These are phyloP conservation scores for Colletotrichum plurivorum DNA, from an alignment of 2,329 filamentous ascomycete genomes.

Conservation along the genomic window DNA sequence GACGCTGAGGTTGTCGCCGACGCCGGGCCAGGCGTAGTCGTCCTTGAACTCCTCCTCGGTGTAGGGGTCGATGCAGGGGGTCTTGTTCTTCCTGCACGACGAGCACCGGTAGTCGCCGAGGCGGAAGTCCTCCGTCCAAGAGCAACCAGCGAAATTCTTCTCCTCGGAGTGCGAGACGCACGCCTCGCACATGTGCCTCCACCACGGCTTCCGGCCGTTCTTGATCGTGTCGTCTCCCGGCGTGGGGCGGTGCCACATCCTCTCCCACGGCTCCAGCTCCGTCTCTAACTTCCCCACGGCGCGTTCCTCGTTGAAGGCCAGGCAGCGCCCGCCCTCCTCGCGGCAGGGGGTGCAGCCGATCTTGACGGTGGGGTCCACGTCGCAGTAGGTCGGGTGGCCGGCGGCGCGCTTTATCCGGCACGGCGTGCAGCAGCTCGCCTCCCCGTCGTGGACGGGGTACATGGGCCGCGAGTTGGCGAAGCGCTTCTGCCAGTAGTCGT, in stretches of 20 bases:
- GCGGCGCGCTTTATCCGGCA: slow-evolving; percentile 17
- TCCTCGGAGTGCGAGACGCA: neutral
- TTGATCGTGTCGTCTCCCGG: slow-evolving; percentile 24
- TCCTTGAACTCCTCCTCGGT: slow-evolving; percentile 31
- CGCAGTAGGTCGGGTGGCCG: slow-evolving; percentile 14
- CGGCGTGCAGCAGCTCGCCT: slow-evolving; percentile 27
- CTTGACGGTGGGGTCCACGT: slow-evolving; percentile 34
- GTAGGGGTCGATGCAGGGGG: slow-evolving; percentile 43
- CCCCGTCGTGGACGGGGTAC: slow-evolving; percentile 19
- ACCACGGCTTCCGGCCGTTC: slow-evolving; percentile 41
- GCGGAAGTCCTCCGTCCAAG: slow-evolving; percentile 31
- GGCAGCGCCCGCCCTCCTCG: slow-evolving; percentile 10
- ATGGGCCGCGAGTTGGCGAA: slow-evolving; percentile 31
- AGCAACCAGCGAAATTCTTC: slow-evolving; percentile 6
- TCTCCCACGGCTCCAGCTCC: slow-evolving; percentile 3
- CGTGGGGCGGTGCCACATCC: slow-evolving; percentile 32
- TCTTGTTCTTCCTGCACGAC: slow-evolving; percentile 39
- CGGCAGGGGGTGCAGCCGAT: slow-evolving; percentile 34
- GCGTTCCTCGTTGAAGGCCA: slow-evolving; percentile 16
- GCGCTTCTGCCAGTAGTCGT: slow-evolving; percentile 34
- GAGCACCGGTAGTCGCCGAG: slow-evolving; percentile 32
- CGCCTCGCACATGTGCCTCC: slow-evolving; percentile 38
- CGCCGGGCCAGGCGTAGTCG: neutral
- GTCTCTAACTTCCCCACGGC: neutral
- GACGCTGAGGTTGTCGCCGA: slow-evolving; percentile 6